phyloP scores from a whole-genome alignment of 1,139 yeast genomes.

The Yarrowia galli region DNA sequence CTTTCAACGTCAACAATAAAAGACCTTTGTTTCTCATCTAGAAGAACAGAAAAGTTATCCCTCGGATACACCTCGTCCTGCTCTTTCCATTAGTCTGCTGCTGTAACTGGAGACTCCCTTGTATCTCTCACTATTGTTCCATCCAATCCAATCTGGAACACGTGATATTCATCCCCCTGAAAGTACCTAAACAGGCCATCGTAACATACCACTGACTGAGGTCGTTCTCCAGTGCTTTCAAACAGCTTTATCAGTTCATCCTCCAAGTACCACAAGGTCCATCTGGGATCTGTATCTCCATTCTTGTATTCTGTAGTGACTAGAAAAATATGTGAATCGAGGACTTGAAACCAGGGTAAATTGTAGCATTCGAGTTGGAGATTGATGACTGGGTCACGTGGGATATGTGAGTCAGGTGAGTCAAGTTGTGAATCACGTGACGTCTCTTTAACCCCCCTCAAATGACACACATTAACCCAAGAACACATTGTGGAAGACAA shows the following conservation, averaged over 20 bases:
- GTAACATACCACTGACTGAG: not conserved
- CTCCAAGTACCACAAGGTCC: not conserved
- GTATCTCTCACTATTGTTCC: not conserved
- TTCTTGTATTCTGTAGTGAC: not conserved
- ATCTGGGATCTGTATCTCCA: not conserved
- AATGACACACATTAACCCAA: not conserved
- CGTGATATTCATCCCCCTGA: not conserved
- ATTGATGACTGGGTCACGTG: too few relatives aligned
- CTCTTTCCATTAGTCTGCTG: not conserved
- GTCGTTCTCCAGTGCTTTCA: not conserved
- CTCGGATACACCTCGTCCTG: not conserved
- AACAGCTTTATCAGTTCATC: not conserved
- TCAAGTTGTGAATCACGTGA: too few relatives aligned
- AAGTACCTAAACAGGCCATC: not conserved
- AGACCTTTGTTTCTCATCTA: not conserved
- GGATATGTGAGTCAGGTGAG: too few relatives aligned
- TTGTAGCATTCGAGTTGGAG: not conserved
- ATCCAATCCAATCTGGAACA: not conserved
- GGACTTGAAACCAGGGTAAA: not conserved
- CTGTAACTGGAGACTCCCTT: not conserved
- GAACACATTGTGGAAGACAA: not conserved
- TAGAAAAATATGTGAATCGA: not conserved
- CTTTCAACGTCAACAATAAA: not conserved
- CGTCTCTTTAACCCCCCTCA: not conserved
- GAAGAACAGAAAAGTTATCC: not conserved